Evolutionary conservation across 345 rosid species (phyloP).

Genomic region (Raphanus sativus): DNA sequence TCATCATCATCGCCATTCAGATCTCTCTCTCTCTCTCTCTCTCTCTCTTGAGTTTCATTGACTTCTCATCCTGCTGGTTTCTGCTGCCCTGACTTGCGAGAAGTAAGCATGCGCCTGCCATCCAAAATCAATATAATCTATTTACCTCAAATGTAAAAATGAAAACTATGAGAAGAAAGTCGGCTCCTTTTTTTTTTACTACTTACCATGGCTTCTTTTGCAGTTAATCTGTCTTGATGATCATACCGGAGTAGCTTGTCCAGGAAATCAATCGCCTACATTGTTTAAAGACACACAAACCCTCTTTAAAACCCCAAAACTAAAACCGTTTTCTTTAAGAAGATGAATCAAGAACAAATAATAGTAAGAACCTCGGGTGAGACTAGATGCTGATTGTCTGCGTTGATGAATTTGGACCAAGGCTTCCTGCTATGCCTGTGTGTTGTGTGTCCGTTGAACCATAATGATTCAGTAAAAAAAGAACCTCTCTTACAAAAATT

Average conservation of each 20-base stretch:
- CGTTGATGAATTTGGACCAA: slow-evolving; percentile 82
- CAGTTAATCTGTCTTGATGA: slow-evolving; percentile 93
- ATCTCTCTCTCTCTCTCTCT: not conserved
- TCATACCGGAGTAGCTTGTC: slow-evolving; percentile 86
- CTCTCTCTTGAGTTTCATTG: slow-evolving; percentile 35
- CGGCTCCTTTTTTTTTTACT: not conserved
- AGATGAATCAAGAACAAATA: not conserved
- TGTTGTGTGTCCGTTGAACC: not conserved
- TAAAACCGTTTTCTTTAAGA: not conserved
- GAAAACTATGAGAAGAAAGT: not conserved
- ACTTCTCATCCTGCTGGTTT: slow-evolving; percentile 75
- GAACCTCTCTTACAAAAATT: too few relatives aligned
- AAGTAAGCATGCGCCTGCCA: slow-evolving; percentile 76
- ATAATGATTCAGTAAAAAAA: not conserved
- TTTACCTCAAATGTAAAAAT: not conserved
- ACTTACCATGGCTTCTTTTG: slow-evolving; percentile 89
- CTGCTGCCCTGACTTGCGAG: slow-evolving; percentile 94
- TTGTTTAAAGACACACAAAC: not conserved
- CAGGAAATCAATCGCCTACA: slow-evolving; percentile 92
- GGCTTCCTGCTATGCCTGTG: slow-evolving; percentile 93
- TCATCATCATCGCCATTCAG: too few relatives aligned
- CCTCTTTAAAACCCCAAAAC: not conserved
- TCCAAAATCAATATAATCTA: slow-evolving; percentile 3
- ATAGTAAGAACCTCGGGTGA: slow-evolving; percentile 67
- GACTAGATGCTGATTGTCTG: slow-evolving; percentile 90